Base-by-base conservation (phyloP, 2,329 filamentous ascomycete species). In the Diplodia corticola region DNA sequence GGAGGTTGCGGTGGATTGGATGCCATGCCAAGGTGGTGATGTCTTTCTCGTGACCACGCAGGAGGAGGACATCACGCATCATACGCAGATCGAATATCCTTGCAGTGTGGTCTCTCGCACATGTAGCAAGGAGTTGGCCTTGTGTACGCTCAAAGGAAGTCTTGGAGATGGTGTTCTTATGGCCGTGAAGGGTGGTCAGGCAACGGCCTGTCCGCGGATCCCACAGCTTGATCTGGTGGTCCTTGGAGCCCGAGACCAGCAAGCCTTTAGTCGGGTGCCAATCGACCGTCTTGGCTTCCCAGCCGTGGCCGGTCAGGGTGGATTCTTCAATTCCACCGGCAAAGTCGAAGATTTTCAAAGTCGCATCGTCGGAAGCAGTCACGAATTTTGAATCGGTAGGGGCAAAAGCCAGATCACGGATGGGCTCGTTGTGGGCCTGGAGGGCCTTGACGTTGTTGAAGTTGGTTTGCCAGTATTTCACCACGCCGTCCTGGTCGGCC, bases 381-480 rank as follows among this genome's bases (percentile, higher is more conserved):
- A 97, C 91, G 72, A 99, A 99, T 76, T 98, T 98, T 68, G 91
- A 86, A 78, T 99, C 95, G 69, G 91, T 97, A 0, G 95, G 95
- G 67, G 93, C 92, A 78, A 98, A 98, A 9, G 94, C 91, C 46
- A 99, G 83, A 73, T 97, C 95, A 72, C 95, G 85, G 68, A 99
- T 91, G 5, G 94, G 90, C 75, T 97, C 93, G 57, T 88, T 87
- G 75, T 98, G 95, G 6, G 93, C 95, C 75, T 93, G 89, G 64
- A 99, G 92, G 63, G 92, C 93, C 78, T 98, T 92, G 67, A 98
- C 93, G 73, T 98, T 97, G 84, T 99, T 98, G 82, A 99, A 97
- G 77, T 98, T 99, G 35, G 94, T 92, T 78, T 97, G 93, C 92
- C 94, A 98, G 80, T 99, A 99, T 81, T 98, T 98, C 79, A 99